Base-by-base conservation (phyloP, 2,329 filamentous ascomycete species). In the Chaetomiaceae sp. region DNA sequence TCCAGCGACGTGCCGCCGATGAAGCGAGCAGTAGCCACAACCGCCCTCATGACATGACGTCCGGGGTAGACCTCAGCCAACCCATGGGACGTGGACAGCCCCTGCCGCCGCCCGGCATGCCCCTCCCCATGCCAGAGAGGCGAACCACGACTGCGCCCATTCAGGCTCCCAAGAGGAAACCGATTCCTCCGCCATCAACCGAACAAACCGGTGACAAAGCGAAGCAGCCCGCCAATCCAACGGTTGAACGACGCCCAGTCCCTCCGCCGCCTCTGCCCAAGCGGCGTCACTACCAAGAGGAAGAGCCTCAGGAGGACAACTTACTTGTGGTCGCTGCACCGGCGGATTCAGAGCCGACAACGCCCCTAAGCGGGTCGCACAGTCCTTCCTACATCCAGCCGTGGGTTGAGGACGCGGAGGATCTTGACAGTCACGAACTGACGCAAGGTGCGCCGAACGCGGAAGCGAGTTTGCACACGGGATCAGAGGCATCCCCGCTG, bases 21-120 rank as follows among this genome's bases (percentile, higher is more conserved):
- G 62, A 49, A 35, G 18, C 49, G 7, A 15, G 60, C 32, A 30
- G 35, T 22, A 66, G 63, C 38, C 64, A 52, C 32, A 50, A n/a
- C 40, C 6, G 30, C 34, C 29, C 7, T 32, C 2, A 32, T 7
- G 56, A 58, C 10, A 30, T 35, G 9, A 52, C 56, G 17, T 47
- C 59, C 20, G 51, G 56, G 14, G 37, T 79, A 50, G 63, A 79
- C 66, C 54, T 76, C 49, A 67, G 63, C 53, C 78, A 87, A 56
- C 88, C 88, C 2, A 88, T 94, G 70, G 89, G 89, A 1, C 78
- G 88, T 32, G 88, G 88, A 0, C 83, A 85, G 56, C 88, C 88
- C 1, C 70, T 95, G 15, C 88, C 88, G 38, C 88, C 88, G 8
- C 86, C 85, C 2, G 89, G 88, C 2, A 82, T 77, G 36, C 88